Percentiles rank a stretch among this genome's conserved stretches.
Evolutionary conservation across 495 filamentous ascomycete genomes (phyloP).

Genomic region (Penicillium paxilli): DNA sequence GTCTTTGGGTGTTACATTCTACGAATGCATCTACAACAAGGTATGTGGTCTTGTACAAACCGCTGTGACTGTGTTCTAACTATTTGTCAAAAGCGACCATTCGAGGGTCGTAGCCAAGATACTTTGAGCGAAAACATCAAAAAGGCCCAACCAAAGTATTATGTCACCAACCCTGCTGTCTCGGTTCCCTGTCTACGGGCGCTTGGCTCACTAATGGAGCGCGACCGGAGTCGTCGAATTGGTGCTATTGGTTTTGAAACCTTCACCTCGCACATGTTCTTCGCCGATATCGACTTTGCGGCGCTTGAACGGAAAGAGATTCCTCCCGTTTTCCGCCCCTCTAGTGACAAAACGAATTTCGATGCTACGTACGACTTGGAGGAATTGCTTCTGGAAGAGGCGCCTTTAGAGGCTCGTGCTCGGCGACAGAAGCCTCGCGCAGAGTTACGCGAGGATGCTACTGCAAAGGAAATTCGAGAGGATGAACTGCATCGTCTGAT

Average conservation of each 20-base stretch:
- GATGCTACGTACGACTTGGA: conserved; percentile 98
- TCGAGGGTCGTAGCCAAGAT: conserved; percentile 83
- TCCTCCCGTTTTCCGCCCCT: conserved; percentile 87
- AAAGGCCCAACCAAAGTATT: conserved; percentile 81
- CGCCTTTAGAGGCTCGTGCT: conserved; percentile 88
- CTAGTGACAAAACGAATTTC: conserved; percentile 97
- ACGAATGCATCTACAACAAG: conserved; percentile 99
- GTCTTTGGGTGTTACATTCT: conserved; percentile 95
- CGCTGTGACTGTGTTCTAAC: conserved; percentile 25
- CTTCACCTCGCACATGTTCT: conserved; percentile 87
- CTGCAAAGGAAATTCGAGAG: conserved; percentile 90
- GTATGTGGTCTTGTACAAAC: conserved; percentile 44
- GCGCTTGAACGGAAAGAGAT: conserved; percentile 86
- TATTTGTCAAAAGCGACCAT: conserved; percentile 64
- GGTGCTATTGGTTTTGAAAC: conserved; percentile 75
- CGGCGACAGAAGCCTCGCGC: conserved; percentile 92
- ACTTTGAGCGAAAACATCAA: conserved; percentile 77
- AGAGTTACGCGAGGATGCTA: conserved; percentile 88
- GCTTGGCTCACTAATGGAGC: conserved; percentile 77
- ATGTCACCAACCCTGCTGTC: conserved; percentile 85
- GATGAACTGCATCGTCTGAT: conserved; percentile 94
- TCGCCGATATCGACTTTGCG: conserved; percentile 80
- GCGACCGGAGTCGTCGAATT: conserved; percentile 76
- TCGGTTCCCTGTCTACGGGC: conserved; percentile 83
- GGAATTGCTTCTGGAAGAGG: conserved; percentile 91